Evolutionary conservation across 805 yeast genomes (phyloP), one percentile per base, ranked within the genome.

Genomic region (Ogataea wickerhamii): DNA sequence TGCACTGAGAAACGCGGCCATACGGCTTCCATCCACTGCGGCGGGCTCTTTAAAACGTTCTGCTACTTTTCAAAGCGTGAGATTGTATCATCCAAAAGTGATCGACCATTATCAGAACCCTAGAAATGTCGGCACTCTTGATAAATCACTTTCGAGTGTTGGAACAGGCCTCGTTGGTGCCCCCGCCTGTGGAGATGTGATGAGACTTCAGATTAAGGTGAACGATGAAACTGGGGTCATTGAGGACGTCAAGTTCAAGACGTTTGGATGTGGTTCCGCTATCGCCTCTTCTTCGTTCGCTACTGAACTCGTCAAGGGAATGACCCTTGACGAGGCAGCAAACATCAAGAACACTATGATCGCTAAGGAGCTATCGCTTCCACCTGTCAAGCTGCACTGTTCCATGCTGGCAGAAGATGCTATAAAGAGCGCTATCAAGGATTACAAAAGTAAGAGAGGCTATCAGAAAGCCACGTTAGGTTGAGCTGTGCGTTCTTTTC

Each of bases 401-500:
- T 87, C 96, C 13, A 93, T 93, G 98, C 74, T 93, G 56, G 98
- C 98, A 13, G 98, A 93, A 66, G 98, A 93, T 58, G 98, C 98
- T 36, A 93, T 93, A 64, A 91, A 93, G 73, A 81, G 89, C 37
- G 98, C 98, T 11, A 88, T 93, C 52, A 88, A 87, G 68, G 98
- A 93, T 65, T 93, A 91, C 74, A 81, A 78, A 66, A 65, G 87
- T 36, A 93, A 93, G 81, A 79, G 95, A 65, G 46, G 60, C 50
- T 41, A 47, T 43, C 56, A 60, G 51, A 64, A 66, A 56, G 73
- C 84, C 33, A 80, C 86, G 37, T 67, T 80, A 48, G 87, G 87
- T 23, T 79, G n/a, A 13, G 11, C 29, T 14, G 25, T 8, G 25
- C 12, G n/a, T n/a, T n/a, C n/a, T n/a, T n/a, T n/a, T n/a, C n/a